Evolutionary conservation across 768 basidiomycete genomes (phyloP), one percentile per base, ranked within the genome.

Genomic region (Suillus bovinus): DNA sequence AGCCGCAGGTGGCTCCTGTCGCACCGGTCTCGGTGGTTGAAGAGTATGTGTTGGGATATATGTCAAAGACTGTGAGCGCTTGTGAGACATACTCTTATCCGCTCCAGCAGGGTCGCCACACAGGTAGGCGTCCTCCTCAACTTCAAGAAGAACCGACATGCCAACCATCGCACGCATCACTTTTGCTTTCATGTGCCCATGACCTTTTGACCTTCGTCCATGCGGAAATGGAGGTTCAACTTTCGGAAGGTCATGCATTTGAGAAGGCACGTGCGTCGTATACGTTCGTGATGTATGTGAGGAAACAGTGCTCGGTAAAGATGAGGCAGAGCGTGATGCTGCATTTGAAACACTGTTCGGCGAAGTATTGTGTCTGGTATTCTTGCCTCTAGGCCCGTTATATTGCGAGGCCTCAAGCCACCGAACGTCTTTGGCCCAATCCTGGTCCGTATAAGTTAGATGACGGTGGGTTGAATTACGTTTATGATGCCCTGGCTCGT

Each of bases 401-500:
- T 66, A 34, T 27, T 74, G 70, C 42, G 82, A 70, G 57, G 77
- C 70, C 34, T 76, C 81, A 34, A 91, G 83, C 86, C 85, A 89
- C 38, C 86, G 81, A 20, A 88, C 83, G 56, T 90, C 88, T 64
- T 81, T 83, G 14, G 85, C 82, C 89, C 87, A 90, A 66, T 88
- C 84, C 58, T 85, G 80, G 67, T 85, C 82, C 4, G 81, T 81
- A 69, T 80, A 79, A 20, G 77, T 75, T 59, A 71, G 65, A 41
- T 76, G 72, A 61, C 71, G 66, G 52, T 64, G 58, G 53, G 72
- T 24, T 57, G 62, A 41, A 64, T 69, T 27, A 34, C 55, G 62
- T 60, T 56, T 68, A 59, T 64, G 65, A 36, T 61, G 62, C 54
- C 66, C 29, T 0, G 59, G 13, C 62, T 63, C 22, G 64, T 61